Conservation (phyloP, 2,329 filamentous ascomycete genomes). For the Endocalyx cinctus region DNA sequence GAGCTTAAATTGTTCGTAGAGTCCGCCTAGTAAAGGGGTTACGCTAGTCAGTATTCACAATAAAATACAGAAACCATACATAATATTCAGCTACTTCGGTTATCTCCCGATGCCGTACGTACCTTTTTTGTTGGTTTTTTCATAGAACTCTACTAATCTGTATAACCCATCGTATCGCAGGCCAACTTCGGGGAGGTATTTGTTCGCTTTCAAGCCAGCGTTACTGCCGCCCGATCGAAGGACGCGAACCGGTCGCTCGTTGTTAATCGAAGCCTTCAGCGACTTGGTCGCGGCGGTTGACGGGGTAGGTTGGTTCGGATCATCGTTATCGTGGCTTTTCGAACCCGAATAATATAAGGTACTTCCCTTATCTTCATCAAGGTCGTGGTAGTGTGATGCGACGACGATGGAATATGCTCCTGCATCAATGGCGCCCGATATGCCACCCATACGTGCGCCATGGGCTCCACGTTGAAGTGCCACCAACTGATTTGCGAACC, state of each 20-base stretch:
- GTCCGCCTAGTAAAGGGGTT: constrained; percentile 12
- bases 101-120: not conserved
- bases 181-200: constrained; percentile 15
- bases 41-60: too few species aligned
- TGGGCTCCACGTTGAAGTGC: constrained; percentile 24
- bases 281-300: constrained; percentile 16
- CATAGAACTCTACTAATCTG: constrained; percentile 7
- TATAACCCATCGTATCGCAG: constrained; percentile 26
- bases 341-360: constrained; percentile 16
- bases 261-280: constrained; percentile 15
- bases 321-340: constrained; percentile 11
- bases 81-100: not conserved
- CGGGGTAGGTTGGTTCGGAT: constrained; percentile 7
- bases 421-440: constrained; percentile 12
- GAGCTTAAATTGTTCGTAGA: constrained; percentile 23
- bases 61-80: not conserved
- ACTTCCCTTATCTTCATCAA: constrained; percentile 13
- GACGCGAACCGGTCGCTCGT: constrained; percentile 18
- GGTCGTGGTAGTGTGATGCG: constrained; percentile 9
- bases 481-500: constrained; percentile 21
- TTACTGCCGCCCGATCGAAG: constrained; percentile 18
- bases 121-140: constrained; percentile 16
- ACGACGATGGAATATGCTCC: constrained; percentile 25
- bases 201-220: constrained; percentile 4
- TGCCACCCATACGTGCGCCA: constrained; percentile 17